phyloP scores from a whole-genome alignment of 2,329 filamentous ascomycete species.

The Colletotrichum sp. region DNA sequence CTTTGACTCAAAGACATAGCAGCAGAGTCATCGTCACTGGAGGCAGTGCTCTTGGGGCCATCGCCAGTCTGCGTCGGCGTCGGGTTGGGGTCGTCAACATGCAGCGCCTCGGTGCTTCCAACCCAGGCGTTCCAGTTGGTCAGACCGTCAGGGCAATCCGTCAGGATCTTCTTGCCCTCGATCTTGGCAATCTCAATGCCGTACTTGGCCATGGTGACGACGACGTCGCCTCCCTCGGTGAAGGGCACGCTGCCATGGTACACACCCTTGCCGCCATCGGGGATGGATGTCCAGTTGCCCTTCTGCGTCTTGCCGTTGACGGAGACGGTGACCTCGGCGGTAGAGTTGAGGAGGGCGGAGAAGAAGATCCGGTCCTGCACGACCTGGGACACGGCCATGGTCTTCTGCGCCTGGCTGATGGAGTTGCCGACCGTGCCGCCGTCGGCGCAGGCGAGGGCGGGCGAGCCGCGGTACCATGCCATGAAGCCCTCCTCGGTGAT shows the following conservation, averaged over 20 bases:
- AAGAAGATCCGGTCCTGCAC: slow-evolving; percentile 28
- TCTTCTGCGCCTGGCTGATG: slow-evolving; percentile 26
- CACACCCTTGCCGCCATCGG: slow-evolving; percentile 26
- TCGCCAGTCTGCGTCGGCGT: slow-evolving; percentile 7
- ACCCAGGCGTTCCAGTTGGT: slow-evolving; percentile 24
- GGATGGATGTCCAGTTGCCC: slow-evolving; percentile 17
- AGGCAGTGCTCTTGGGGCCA: not conserved
- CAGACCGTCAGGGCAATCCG: slow-evolving; percentile 1
- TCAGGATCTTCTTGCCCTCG: slow-evolving; percentile 2
- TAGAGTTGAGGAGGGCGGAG: slow-evolving; percentile 26
- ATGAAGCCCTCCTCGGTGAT: slow-evolving; percentile 30
- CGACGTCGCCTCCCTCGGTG: slow-evolving; percentile 30
- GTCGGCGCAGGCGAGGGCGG: slow-evolving; percentile 26
- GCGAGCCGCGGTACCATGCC: slow-evolving; percentile 38
- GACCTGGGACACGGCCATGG: slow-evolving; percentile 20
- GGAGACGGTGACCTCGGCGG: slow-evolving; percentile 26
- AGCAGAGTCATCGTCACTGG: not conserved
- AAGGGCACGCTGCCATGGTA: slow-evolving; percentile 34
- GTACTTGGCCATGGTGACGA: slow-evolving; percentile 35
- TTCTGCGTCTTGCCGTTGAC: slow-evolving; percentile 26
- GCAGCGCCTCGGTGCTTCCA: slow-evolving; percentile 1
- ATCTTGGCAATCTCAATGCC: slow-evolving; percentile 13
- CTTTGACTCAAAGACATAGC: not conserved
- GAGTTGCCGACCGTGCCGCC: slow-evolving; percentile 36
- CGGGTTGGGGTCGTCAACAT: slow-evolving; percentile 12